phyloP scores from a whole-genome alignment of 1,284 basidiomycete species.

The Melampsora americana region DNA sequence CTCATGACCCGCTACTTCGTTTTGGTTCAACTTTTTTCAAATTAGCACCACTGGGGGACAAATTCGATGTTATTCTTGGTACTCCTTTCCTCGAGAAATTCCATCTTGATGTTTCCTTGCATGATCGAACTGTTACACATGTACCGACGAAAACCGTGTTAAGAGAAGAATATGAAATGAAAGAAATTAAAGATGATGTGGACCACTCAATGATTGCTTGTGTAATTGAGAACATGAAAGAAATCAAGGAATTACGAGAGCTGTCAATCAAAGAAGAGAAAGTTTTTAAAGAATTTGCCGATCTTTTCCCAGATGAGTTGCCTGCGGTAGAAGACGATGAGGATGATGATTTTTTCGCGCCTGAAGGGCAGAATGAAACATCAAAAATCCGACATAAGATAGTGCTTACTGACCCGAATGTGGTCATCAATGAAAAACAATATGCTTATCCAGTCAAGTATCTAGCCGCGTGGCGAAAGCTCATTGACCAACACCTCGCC shows the following conservation, averaged over 20 bases:
- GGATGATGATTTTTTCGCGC: not conserved
- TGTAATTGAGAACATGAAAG: too few relatives aligned
- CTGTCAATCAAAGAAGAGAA: not conserved
- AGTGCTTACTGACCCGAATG: slow-evolving; percentile 13
- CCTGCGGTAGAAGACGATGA: not conserved
- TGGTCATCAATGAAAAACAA: slow-evolving; percentile 34
- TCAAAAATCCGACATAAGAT: not conserved
- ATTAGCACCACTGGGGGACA: too few relatives aligned
- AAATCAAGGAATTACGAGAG: too few relatives aligned
- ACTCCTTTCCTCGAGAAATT: not conserved
- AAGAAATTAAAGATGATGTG: too few relatives aligned
- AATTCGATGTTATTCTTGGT: too few relatives aligned
- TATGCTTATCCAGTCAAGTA: slow-evolving; percentile 32
- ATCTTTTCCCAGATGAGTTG: not conserved
- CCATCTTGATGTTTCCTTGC: not conserved
- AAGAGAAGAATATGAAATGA: too few relatives aligned
- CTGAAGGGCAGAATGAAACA: not conserved
- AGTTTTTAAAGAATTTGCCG: not conserved
- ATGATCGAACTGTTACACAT: not conserved
- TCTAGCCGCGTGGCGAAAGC: slow-evolving; percentile 30
- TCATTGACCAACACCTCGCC: slow-evolving; percentile 41
- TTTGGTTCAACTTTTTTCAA: too few relatives aligned
- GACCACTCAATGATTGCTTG: too few relatives aligned
- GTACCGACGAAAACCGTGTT: not conserved
- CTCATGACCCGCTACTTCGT: too few relatives aligned